phyloP scores from a whole-genome alignment of 192 early-diverging fungal species.

The Lobulomyces angularis region DNA sequence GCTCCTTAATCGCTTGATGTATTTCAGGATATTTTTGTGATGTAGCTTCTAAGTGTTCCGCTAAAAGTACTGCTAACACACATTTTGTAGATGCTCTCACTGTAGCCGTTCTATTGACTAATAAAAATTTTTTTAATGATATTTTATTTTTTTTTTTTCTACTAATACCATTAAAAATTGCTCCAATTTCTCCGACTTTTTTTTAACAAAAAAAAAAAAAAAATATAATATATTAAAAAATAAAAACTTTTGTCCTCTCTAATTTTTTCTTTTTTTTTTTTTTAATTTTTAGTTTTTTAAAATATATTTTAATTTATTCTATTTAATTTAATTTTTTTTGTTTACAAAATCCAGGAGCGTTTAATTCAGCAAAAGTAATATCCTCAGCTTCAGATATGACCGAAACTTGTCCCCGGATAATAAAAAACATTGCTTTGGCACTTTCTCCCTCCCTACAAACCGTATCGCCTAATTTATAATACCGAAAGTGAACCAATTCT shows the following conservation, averaged over 20 bases:
- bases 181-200: conserved; percentile 41
- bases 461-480: conserved; percentile 36
- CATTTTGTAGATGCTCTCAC: conserved; percentile 55
- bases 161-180: conserved; percentile 36
- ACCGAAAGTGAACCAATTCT: conserved; percentile 22
- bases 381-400: conserved; percentile 42
- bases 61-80: conserved; percentile 44
- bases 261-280: no score
- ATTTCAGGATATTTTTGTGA: conserved; percentile 53
- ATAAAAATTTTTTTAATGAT: no score
- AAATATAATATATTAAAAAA: no score
- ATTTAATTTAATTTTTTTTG: no score
- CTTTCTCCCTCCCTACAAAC: conserved; percentile 51
- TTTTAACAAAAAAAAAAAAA: conserved; percentile 3
- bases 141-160: no score
- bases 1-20: conserved; percentile 35
- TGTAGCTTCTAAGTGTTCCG: conserved; percentile 40
- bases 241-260: no score
- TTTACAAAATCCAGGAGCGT: conserved; percentile 29
- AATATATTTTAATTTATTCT: no score
- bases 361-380: conserved; percentile 29
- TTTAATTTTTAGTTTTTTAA: no score
- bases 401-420: conserved; percentile 52
- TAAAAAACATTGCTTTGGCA: conserved; percentile 61
- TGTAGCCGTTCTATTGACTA: conserved; percentile 44